phyloP scores from a whole-genome alignment of 2,329 filamentous ascomycete species.

The Diaporthe nobilis region DNA sequence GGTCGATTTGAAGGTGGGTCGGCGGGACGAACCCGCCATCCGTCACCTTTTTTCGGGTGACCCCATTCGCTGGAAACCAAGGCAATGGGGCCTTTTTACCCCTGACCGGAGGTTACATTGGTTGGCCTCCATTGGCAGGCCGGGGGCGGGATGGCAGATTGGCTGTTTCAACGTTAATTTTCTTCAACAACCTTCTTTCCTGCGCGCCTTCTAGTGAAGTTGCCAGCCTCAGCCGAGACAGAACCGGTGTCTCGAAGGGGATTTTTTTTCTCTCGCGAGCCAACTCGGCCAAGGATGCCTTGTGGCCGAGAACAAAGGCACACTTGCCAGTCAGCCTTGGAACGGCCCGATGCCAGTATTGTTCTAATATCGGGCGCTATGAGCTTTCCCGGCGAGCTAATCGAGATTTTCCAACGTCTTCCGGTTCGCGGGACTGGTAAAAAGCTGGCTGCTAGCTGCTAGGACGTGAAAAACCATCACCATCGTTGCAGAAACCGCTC shows the following conservation, averaged over 20 bases:
- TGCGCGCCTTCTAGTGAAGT: conserved; percentile 13
- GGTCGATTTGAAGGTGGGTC: conserved; percentile 2
- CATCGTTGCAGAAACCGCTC: conserved; percentile 15
- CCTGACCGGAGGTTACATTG: conserved; percentile 29
- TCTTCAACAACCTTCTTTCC: conserved; percentile 24
- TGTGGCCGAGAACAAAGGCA: not conserved
- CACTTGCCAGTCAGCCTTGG: not conserved
- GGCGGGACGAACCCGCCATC: conserved; percentile 28
- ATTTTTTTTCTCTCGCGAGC: not conserved
- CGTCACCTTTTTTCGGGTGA: conserved; percentile 8
- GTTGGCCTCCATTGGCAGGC: conserved; percentile 15
- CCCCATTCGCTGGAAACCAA: conserved; percentile 15
- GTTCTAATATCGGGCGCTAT: not conserved
- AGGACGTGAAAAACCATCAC: conserved; percentile 5
- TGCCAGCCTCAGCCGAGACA: conserved; percentile 3
- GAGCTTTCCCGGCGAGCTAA: conserved; percentile 22
- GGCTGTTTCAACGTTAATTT: conserved; percentile 33
- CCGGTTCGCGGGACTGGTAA: conserved; percentile 1
- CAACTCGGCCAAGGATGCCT: not conserved
- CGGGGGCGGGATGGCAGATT: conserved; percentile 24
- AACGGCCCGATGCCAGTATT: conserved; percentile 18
- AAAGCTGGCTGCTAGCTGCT: conserved; percentile 14
- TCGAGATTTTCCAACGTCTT: conserved; percentile 9
- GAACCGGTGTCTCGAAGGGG: not conserved
- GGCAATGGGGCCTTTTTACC: conserved; percentile 1